A percentile compares a stretch with the other conserved stretches of the same genome.
Evolutionary conservation across 768 basidiomycete species (phyloP).

Genomic region (Pleurotus sapidus): DNA sequence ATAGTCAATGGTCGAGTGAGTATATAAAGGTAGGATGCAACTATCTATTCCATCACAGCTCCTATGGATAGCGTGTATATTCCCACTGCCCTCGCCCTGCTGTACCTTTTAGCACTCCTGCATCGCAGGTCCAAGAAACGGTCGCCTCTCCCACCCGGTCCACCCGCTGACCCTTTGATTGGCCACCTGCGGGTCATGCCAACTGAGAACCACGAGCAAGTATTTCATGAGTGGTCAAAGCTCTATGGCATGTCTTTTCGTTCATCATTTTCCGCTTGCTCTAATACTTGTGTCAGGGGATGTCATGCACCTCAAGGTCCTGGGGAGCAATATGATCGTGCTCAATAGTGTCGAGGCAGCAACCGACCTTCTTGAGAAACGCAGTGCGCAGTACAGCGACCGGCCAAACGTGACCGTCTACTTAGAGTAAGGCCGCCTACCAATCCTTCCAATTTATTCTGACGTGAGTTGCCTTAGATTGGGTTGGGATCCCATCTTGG

Average conservation of each 20-base stretch:
- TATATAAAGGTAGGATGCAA: no score
- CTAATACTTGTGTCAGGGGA: constrained; percentile 14
- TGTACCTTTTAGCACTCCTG: no score
- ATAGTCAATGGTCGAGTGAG: no score
- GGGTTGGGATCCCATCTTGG: constrained; percentile 12
- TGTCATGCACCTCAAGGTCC: constrained; percentile 16
- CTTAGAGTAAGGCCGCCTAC: constrained; percentile 13
- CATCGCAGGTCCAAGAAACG: not conserved
- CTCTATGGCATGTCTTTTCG: constrained; percentile 24
- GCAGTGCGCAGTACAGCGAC: constrained; percentile 23
- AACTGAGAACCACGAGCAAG: constrained; percentile 17
- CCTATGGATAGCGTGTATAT: no score
- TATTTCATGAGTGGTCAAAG: constrained; percentile 27
- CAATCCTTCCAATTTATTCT: not conserved
- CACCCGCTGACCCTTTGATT: constrained; percentile 32
- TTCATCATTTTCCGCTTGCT: not conserved
- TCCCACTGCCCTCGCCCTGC: no score
- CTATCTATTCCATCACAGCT: no score
- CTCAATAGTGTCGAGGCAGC: constrained; percentile 22
- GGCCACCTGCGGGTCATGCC: constrained; percentile 35
- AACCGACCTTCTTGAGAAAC: constrained; percentile 24
- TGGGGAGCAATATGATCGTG: constrained; percentile 23
- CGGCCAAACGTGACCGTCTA: constrained; percentile 15
- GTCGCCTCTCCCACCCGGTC: constrained; percentile 26
- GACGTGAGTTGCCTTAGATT: constrained; percentile 16